Evolutionary conservation across 257 asterid genomes (phyloP).

Genomic region (Nicotiana tomentosiformis): DNA sequence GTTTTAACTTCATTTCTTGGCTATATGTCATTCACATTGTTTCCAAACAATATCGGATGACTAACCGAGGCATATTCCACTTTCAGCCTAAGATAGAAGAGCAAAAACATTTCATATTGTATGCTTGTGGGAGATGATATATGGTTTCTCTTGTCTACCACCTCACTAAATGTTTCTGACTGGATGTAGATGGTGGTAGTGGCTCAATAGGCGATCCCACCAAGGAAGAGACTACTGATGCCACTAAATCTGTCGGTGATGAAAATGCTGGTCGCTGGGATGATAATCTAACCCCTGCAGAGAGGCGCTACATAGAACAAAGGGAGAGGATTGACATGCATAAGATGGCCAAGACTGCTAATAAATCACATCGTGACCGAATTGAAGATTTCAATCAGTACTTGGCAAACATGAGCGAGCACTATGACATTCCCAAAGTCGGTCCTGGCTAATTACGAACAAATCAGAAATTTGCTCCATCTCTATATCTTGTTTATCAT

Average conservation of each 20-base stretch:
- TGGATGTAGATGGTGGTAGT: slow-evolving; percentile 39
- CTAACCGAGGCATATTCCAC: not conserved
- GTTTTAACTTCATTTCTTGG: not conserved
- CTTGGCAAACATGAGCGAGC: slow-evolving; percentile 98
- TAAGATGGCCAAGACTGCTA: slow-evolving; percentile 79
- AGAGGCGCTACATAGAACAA: slow-evolving; percentile 90
- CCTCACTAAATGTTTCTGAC: not conserved
- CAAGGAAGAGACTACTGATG: slow-evolving; percentile 46
- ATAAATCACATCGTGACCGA: slow-evolving; percentile 93
- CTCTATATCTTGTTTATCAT: not conserved
- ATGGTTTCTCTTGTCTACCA: not conserved
- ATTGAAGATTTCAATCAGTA: slow-evolving; percentile 94
- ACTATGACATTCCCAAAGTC: slow-evolving; percentile 92
- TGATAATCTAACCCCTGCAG: slow-evolving; percentile 76
- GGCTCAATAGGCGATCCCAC: slow-evolving; percentile 27
- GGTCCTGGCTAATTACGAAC: slow-evolving; percentile 66
- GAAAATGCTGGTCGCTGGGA: slow-evolving; percentile 46
- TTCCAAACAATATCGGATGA: not conserved
- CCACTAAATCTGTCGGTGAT: slow-evolving; percentile 31
- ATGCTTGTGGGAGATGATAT: not conserved
- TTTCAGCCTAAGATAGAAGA: not conserved
- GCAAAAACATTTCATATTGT: not conserved
- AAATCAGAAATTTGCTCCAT: not conserved
- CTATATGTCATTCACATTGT: not conserved
- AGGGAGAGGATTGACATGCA: slow-evolving; percentile 57